A percentile compares a stretch with the other conserved stretches of the same genome.
phyloP scores from a whole-genome alignment of 2,329 filamentous ascomycete genomes.

The Botrytis sinoallii region DNA sequence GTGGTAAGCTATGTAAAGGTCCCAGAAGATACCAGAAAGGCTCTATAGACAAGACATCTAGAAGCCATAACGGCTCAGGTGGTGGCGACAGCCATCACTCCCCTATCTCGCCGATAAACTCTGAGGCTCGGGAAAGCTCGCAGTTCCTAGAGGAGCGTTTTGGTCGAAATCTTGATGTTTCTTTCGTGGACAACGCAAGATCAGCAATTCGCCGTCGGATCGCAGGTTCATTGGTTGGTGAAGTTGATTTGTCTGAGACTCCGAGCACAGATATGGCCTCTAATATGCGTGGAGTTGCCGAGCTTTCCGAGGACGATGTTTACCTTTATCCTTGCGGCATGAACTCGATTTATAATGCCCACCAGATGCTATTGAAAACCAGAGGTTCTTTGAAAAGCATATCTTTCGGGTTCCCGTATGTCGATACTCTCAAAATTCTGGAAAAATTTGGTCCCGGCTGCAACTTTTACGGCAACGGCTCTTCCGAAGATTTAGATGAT shows the following conservation, averaged over 20 bases:
- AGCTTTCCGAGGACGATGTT: slow-evolving; percentile 80
- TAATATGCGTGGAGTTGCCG: slow-evolving; percentile 55
- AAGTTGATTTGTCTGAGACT: slow-evolving; percentile 62
- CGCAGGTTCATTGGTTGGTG: slow-evolving; percentile 74
- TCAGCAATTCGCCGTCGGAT: slow-evolving; percentile 84
- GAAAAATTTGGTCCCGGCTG: slow-evolving; percentile 92
- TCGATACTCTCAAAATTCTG: slow-evolving; percentile 92
- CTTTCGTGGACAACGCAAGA: slow-evolving; percentile 76
- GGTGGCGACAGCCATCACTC: neutral
- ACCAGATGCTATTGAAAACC: slow-evolving; percentile 66
- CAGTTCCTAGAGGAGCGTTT: slow-evolving; percentile 92
- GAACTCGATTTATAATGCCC: slow-evolving; percentile 90
- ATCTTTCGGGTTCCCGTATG: slow-evolving; percentile 95
- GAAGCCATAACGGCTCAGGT: slow-evolving; percentile 25
- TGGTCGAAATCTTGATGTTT: slow-evolving; percentile 81
- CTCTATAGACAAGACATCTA: slow-evolving; percentile 44
- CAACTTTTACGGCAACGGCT: slow-evolving; percentile 81
- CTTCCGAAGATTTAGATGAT: slow-evolving; percentile 75
- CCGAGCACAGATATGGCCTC: slow-evolving; percentile 48
- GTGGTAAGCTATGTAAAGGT: slow-evolving; percentile 52
- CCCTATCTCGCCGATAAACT: slow-evolving; percentile 23
- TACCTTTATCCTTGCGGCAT: slow-evolving; percentile 88
- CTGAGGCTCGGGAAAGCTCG: slow-evolving; percentile 58
- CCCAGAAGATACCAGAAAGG: slow-evolving; percentile 75
- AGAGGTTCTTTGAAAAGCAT: slow-evolving; percentile 71